phyloP scores from a whole-genome alignment of 305 asterid genomes.

The Fraxinus sp. region DNA sequence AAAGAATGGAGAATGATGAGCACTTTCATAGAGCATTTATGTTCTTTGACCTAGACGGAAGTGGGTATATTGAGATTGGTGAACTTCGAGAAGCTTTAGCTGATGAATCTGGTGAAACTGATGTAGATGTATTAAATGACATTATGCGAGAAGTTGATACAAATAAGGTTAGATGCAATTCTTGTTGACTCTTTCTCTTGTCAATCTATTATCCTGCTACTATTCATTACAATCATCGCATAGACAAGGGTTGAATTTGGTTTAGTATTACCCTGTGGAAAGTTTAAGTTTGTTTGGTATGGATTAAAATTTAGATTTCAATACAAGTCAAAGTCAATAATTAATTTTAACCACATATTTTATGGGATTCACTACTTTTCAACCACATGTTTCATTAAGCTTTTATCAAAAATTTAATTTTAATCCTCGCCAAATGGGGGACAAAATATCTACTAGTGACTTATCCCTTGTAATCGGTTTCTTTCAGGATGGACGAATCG shows the following conservation, averaged over 20 bases:
- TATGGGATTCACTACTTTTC: no score
- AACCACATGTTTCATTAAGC: no score
- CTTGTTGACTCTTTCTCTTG: not conserved
- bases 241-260: not conserved
- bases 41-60: constrained; percentile 90
- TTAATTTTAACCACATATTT: no score
- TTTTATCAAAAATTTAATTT: no score
- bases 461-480: constrained; percentile 4
- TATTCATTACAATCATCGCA: not conserved
- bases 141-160: constrained; percentile 93
- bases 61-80: constrained; percentile 80
- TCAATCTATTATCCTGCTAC: constrained; percentile 1
- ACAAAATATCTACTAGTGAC: not conserved
- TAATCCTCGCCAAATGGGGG: no score
- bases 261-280: not conserved
- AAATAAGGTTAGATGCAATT: constrained; percentile 62
- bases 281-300: not conserved
- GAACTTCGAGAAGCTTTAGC: constrained; percentile 78
- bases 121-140: constrained; percentile 53
- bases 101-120: constrained; percentile 86
- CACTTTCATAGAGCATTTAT: constrained; percentile 85
- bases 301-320: no score
- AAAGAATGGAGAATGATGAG: constrained; percentile 89
- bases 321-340: no score
- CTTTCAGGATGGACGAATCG: constrained; percentile 79